Percentiles rank a stretch among this genome's conserved stretches.
phyloP scores from a whole-genome alignment of 2,329 filamentous ascomycete species.

The Neopestalotiopsis rosae region DNA sequence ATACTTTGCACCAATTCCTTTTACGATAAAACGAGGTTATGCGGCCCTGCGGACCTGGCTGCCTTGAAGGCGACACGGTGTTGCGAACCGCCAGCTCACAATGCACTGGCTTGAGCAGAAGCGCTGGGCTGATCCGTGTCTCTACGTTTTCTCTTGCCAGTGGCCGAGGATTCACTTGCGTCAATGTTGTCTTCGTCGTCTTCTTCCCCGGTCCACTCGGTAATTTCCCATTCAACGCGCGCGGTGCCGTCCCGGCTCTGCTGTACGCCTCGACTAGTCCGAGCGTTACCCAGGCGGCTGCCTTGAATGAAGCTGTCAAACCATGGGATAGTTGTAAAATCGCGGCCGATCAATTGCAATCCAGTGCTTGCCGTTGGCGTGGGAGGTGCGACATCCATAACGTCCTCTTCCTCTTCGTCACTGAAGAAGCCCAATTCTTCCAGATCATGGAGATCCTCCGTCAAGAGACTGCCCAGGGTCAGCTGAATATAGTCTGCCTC shows the following conservation, averaged over 20 bases:
- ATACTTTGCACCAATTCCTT: neutral
- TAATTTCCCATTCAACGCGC: slow-evolving; percentile 81
- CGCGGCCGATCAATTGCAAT: slow-evolving; percentile 46
- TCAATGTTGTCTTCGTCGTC: slow-evolving; percentile 37
- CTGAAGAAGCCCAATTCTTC: slow-evolving; percentile 79
- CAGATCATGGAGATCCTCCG: slow-evolving; percentile 73
- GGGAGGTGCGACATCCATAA: slow-evolving; percentile 32
- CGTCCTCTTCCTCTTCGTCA: slow-evolving; percentile 39
- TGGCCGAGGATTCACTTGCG: slow-evolving; percentile 41
- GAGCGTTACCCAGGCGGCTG: slow-evolving; percentile 72
- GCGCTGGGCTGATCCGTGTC: slow-evolving; percentile 40
- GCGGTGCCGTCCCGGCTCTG: slow-evolving; percentile 66
- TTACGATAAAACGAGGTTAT: neutral
- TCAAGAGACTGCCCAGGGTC: slow-evolving; percentile 77
- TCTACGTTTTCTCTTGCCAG: slow-evolving; percentile 59
- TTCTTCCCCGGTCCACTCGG: slow-evolving; percentile 69
- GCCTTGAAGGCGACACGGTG: slow-evolving; percentile 9
- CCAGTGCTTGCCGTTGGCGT: slow-evolving; percentile 38
- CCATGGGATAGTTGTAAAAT: slow-evolving; percentile 81
- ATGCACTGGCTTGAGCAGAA: slow-evolving; percentile 14
- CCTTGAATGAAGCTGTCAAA: slow-evolving; percentile 83
- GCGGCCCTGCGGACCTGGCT: slow-evolving; percentile 19
- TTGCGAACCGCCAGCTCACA: slow-evolving; percentile 16
- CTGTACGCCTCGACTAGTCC: slow-evolving; percentile 61
- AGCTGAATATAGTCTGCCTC: slow-evolving; percentile 83